phyloP scores from a whole-genome alignment of 2,329 filamentous ascomycete genomes.

The Beauveria rudraprayagi region DNA sequence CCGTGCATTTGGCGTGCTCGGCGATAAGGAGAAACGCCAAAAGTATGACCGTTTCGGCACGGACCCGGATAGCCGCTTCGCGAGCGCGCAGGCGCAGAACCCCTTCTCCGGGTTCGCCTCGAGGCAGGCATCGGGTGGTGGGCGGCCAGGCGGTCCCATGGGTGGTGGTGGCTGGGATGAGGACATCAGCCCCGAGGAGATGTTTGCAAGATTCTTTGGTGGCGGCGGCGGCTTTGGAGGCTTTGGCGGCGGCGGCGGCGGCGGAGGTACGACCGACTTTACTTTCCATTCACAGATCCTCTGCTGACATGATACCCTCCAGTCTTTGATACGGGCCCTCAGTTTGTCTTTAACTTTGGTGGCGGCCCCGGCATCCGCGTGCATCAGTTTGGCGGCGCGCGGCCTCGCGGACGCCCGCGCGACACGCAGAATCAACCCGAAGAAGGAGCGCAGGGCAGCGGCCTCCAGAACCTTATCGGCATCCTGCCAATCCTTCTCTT shows the following conservation, averaged over 20 bases:
- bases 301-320: neutral
- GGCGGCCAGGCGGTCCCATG: slow-evolving; percentile 21
- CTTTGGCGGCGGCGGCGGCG: slow-evolving; percentile 27
- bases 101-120: slow-evolving; percentile 12
- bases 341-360: slow-evolving; percentile 92
- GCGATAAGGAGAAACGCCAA: slow-evolving; percentile 85
- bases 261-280: slow-evolving; percentile 27
- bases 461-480: slow-evolving; percentile 56
- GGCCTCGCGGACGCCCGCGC: slow-evolving; percentile 68
- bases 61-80: slow-evolving; percentile 85
- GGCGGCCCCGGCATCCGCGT: slow-evolving; percentile 87
- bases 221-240: slow-evolving; percentile 64
- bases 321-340: slow-evolving; percentile 69
- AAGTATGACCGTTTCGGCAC: slow-evolving; percentile 85
- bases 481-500: slow-evolving; percentile 83
- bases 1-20: slow-evolving; percentile 84
- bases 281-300: neutral
- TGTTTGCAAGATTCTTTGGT: slow-evolving; percentile 96
- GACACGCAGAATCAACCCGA: slow-evolving; percentile 47
- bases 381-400: slow-evolving; percentile 84
- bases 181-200: slow-evolving; percentile 90
- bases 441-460: slow-evolving; percentile 32
- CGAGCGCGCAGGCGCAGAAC: slow-evolving; percentile 43
- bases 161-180: slow-evolving; percentile 59
- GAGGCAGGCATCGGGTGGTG: slow-evolving; percentile 34